Conservation (phyloP, 345 rosid species). For the Turritis glabra region DNA sequence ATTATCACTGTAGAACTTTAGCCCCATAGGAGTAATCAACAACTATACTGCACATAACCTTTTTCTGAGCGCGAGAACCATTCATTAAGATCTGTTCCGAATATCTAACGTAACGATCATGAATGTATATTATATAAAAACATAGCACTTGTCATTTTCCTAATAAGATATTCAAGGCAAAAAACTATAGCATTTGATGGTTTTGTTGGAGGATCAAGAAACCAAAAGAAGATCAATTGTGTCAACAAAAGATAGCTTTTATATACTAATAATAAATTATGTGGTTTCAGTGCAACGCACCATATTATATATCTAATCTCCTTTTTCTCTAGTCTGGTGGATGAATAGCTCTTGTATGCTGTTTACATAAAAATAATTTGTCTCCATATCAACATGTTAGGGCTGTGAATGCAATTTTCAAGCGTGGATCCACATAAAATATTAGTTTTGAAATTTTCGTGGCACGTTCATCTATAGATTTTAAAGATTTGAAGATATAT, state of each 20-base stretch:
- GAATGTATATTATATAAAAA: not conserved
- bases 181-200: conserved; percentile 31
- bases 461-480: not conserved
- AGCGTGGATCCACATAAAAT: conserved; percentile 4
- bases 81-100: conserved; percentile 27
- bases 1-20: conserved; percentile 14
- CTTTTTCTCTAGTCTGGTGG: conserved; percentile 12
- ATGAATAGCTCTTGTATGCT: not conserved
- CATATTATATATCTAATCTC: conserved; percentile 28
- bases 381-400: not conserved
- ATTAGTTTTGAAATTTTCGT: not conserved
- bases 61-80: conserved; percentile 23
- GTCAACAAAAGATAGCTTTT: conserved; percentile 20
- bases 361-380: no score
- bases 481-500: not conserved
- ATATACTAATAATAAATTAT: conserved; percentile 15
- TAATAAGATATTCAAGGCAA: conserved; percentile 17
- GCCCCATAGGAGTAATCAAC: conserved; percentile 28
- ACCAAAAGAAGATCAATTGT: conserved; percentile 26
- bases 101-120: conserved; percentile 2
- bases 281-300: conserved; percentile 28
- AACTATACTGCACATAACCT: conserved; percentile 27
- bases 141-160: conserved; percentile 33
- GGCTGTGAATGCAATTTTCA: conserved; percentile 1
- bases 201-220: conserved; percentile 39